A percentile compares a stretch with the other conserved stretches of the same genome.
Evolutionary conservation across 257 asterid genomes (phyloP).

Genomic region (Przewalskia tangutica): DNA sequence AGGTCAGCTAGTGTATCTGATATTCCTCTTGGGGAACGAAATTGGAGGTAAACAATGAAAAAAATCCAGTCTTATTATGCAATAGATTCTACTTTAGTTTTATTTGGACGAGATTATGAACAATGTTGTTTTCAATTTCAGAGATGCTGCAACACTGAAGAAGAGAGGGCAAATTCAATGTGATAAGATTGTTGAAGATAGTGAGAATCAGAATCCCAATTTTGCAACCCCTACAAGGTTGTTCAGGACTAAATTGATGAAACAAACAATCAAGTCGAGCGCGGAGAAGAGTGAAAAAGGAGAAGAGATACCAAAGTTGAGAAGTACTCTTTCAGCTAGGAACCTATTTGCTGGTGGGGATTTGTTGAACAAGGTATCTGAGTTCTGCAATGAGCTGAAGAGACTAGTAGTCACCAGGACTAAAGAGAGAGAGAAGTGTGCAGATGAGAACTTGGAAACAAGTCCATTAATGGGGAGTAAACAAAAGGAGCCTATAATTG

Average conservation of each 20-base stretch:
- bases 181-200: conserved; percentile 30
- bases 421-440: conserved; percentile 35
- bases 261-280: conserved; percentile 54
- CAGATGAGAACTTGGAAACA: conserved; percentile 9
- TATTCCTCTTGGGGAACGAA: conserved; percentile 48
- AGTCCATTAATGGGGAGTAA: conserved; percentile 5
- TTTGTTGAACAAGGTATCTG: conserved; percentile 62
- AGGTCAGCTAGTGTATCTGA: conserved; percentile 56
- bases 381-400: conserved; percentile 85
- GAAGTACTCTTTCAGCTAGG: conserved; percentile 71
- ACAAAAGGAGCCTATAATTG: conserved; percentile 2
- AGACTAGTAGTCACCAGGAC: conserved; percentile 45
- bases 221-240: conserved; percentile 39
- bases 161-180: conserved; percentile 47
- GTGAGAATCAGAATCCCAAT: conserved; percentile 72
- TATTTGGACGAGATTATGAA: not conserved
- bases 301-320: conserved; percentile 49
- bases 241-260: conserved; percentile 27
- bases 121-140: conserved; percentile 19
- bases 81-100: not conserved
- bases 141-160: conserved; percentile 71
- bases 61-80: not conserved
- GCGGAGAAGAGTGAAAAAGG: conserved; percentile 43
- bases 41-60: conserved; percentile 39
- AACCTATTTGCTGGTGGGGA: conserved; percentile 86